Percentiles rank a stretch among this genome's conserved stretches.
Evolutionary conservation across 2,329 filamentous ascomycete species (phyloP).

Genomic region (Hypomyces perniciosus): DNA sequence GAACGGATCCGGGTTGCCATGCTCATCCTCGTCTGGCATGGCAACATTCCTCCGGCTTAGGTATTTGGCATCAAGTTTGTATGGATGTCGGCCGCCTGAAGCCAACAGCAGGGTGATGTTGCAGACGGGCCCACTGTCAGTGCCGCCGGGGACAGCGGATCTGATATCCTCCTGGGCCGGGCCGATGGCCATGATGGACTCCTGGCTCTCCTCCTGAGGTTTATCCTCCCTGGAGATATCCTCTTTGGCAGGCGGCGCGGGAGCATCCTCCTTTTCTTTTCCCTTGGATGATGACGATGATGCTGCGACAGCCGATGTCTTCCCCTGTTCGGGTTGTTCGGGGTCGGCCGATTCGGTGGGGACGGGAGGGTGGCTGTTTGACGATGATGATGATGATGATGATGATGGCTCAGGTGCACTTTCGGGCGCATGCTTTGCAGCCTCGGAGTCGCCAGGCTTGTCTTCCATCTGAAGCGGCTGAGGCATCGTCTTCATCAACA

Average conservation of each 20-base stretch:
- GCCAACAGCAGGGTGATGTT: constrained; percentile 79
- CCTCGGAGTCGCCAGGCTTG: constrained; percentile 1
- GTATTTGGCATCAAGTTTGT: constrained; percentile 84
- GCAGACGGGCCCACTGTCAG: constrained; percentile 42
- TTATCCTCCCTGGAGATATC: constrained; percentile 5
- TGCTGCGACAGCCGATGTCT: constrained; percentile 15
- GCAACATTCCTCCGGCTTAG: constrained; percentile 72
- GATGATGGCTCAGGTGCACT: not conserved
- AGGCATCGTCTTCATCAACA: constrained; percentile 31
- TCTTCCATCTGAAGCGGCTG: constrained; percentile 14
- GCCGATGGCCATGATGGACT: constrained; percentile 37
- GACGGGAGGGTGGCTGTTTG: constrained; percentile 15
- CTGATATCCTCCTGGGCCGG: constrained; percentile 38
- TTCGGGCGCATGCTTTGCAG: constrained; percentile 1
- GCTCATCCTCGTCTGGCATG: constrained; percentile 58
- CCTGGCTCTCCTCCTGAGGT: constrained; percentile 20
- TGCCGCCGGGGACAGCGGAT: constrained; percentile 24
- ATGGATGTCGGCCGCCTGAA: constrained; percentile 77
- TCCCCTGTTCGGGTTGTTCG: constrained; percentile 18
- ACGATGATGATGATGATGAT: constrained; percentile 15
- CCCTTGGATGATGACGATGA: constrained; percentile 24
- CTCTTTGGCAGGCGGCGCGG: constrained; percentile 22
- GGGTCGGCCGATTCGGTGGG: constrained; percentile 14
- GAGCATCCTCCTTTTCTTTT: constrained; percentile 26
- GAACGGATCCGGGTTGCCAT: constrained; percentile 66